These are phyloP conservation scores for Colletotrichum agaves DNA, from an alignment of 2,329 filamentous ascomycete species.

Conservation along the genomic window DNA sequence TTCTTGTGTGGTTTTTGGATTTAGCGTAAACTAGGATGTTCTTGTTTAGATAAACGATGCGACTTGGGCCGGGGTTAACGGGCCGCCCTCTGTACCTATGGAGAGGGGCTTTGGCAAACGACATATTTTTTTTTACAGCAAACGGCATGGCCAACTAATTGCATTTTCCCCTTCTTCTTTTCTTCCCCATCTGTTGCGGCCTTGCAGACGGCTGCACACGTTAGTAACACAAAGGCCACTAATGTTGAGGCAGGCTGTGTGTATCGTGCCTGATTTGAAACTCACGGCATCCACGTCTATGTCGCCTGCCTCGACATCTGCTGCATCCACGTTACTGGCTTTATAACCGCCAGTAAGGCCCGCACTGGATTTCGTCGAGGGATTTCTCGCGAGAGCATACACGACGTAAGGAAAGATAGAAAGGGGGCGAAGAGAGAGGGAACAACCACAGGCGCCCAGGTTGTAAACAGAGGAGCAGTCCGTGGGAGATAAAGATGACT, in stretches of 20 bases:
- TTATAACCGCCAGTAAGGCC: too few relatives aligned
- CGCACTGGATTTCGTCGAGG: too few relatives aligned
- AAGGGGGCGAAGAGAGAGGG: neutral
- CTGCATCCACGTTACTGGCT: too few relatives aligned
- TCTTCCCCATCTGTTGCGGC: neutral
- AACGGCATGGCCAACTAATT: slow-evolving; percentile 15
- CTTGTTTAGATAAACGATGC: too few relatives aligned
- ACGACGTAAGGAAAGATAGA: neutral
- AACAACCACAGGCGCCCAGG: neutral
- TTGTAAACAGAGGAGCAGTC: slow-evolving; percentile 3
- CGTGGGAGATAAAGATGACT: slow-evolving; percentile 10
- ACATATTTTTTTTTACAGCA: slow-evolving; percentile 12
- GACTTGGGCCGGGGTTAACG: too few relatives aligned
- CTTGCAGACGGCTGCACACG: neutral
- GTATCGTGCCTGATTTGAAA: too few relatives aligned
- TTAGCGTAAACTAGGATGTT: too few relatives aligned
- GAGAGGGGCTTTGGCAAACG: slow-evolving; percentile 3
- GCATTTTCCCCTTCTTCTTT: neutral
- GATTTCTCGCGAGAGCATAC: too few relatives aligned
- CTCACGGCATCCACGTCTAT: too few relatives aligned
- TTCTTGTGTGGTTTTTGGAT: too few relatives aligned
- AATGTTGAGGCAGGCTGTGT: too few relatives aligned
- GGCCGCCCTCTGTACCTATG: slow-evolving; percentile 22
- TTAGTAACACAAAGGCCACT: neutral
- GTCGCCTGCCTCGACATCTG: too few relatives aligned